Base-by-base conservation (phyloP, 164 flowering plant species). In the Macadamia integrifolia region DNA sequence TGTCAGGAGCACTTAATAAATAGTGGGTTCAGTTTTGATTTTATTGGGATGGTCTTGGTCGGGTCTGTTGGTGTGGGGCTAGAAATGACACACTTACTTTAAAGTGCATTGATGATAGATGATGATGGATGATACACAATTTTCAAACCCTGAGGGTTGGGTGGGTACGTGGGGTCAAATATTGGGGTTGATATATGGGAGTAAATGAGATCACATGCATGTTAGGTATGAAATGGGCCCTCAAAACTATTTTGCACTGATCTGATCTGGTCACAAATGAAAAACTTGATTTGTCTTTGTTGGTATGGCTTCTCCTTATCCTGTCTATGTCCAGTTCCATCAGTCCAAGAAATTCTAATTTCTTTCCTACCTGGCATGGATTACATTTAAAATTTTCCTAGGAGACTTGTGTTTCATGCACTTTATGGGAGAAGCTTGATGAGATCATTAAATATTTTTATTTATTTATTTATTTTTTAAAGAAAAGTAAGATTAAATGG, bases 171-270 rank as follows among this genome's bases (percentile, higher is more conserved):
- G 17, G 60, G 61, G 23, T 23, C 23, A 23, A 23, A 23, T 23
- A 35, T 32, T 11, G n/a, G 32, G 23, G 23, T 23, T 23, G 23
- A 23, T 23, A 23, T 23, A 23, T 14, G 12, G 32, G 30, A 68
- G 40, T 64, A 64, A 74, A 66, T 69, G 77, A 56, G 48, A 57
- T 17, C 73, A 74, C 73, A 70, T 74, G 77, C 40, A 61, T 9
- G 65, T 30, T 66, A 44, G 73, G 73, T 69, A 50, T 56, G 60
- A 15, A 66, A 66, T 65, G 57, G 61, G 43, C 48, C 40, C 40
- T 29, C 29, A 42, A 31, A 23, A 30, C 40, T 1, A 42, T 61
- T 62, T 43, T 32, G 50, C 30, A 35, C 61, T 15, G 53, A 40
- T 28, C 57, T 17, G 48, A 42, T 23, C 23, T 23, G 23, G 23